Percentiles rank a stretch among this genome's conserved stretches.
Evolutionary conservation across 2,329 filamentous ascomycete genomes (phyloP).

Genomic region (Aspergillus proliferans): DNA sequence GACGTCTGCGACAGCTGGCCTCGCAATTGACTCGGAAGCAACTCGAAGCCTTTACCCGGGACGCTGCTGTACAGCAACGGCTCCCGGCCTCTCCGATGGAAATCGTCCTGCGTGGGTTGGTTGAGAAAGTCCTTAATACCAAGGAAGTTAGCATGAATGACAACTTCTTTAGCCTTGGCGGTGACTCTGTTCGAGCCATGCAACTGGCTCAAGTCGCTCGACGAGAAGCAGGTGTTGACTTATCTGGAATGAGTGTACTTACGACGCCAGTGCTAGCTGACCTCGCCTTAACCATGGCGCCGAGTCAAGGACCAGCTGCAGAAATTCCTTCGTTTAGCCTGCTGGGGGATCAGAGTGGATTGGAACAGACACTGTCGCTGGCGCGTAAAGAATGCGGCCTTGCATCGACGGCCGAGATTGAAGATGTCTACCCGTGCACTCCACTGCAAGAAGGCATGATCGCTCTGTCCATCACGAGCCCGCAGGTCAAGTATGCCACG

Average conservation of each 20-base stretch:
- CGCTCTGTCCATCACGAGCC: conserved; percentile 30
- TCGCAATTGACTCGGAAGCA: background rate
- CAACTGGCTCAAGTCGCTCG: background rate
- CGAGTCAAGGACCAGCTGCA: background rate
- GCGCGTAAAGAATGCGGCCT: background rate
- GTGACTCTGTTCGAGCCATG: conserved; percentile 25
- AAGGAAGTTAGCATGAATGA: conserved; percentile 9
- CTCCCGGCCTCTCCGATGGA: conserved; percentile 4
- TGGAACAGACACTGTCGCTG: background rate
- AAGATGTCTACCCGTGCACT: conserved; percentile 25
- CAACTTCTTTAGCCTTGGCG: conserved; percentile 25
- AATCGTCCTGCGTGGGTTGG: conserved; percentile 6
- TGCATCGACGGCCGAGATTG: conserved; percentile 4
- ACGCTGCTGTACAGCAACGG: background rate
- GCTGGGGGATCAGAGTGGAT: background rate
- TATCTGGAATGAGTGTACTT: background rate
- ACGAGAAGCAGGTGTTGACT: background rate
- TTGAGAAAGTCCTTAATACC: background rate
- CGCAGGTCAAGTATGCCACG: conserved; percentile 36
- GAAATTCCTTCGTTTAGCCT: background rate
- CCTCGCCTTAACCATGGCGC: background rate
- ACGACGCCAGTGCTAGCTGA: background rate
- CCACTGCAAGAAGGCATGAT: conserved; percentile 30
- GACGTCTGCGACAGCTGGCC: background rate
- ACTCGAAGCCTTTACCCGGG: background rate